Conservation (phyloP, 768 basidiomycete species). For the Postia placenta region DNA sequence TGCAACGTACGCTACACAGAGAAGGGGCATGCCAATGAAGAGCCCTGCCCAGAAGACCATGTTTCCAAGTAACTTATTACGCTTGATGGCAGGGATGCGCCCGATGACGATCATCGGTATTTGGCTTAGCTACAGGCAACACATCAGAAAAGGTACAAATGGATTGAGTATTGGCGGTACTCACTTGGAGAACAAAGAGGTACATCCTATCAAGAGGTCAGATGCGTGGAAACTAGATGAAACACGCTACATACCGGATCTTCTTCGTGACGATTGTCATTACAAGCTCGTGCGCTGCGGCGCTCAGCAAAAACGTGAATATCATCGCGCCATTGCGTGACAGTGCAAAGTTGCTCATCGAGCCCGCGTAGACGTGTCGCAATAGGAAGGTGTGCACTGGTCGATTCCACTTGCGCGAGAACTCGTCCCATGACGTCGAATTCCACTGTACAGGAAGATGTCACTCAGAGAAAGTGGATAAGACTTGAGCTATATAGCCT, state of each 20-base stretch:
- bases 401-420: slow-evolving; percentile 97
- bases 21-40: slow-evolving; percentile 86
- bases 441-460: slow-evolving; percentile 68
- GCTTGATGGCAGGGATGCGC: slow-evolving; percentile 67
- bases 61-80: slow-evolving; percentile 78
- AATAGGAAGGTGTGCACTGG: slow-evolving; percentile 93
- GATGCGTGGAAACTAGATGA: not conserved
- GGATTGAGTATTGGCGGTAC: slow-evolving; percentile 8
- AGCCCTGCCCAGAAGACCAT: slow-evolving; percentile 93
- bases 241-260: slow-evolving; percentile 54
- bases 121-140: slow-evolving; percentile 64
- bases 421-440: slow-evolving; percentile 94
- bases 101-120: slow-evolving; percentile 86
- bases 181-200: slow-evolving; percentile 69
- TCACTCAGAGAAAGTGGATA: not conserved
- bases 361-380: slow-evolving; percentile 91
- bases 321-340: slow-evolving; percentile 83
- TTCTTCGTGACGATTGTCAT: slow-evolving; percentile 96
- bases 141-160: not conserved
- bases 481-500: slow-evolving; percentile 13
- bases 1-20: slow-evolving; percentile 72
- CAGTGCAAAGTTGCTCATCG: slow-evolving; percentile 70
- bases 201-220: slow-evolving; percentile 65
- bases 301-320: slow-evolving; percentile 87
- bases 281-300: slow-evolving; percentile 87